Evolutionary conservation across 164 flowering plant genomes (phyloP).

Genomic region (Pachysandra terminalis): DNA sequence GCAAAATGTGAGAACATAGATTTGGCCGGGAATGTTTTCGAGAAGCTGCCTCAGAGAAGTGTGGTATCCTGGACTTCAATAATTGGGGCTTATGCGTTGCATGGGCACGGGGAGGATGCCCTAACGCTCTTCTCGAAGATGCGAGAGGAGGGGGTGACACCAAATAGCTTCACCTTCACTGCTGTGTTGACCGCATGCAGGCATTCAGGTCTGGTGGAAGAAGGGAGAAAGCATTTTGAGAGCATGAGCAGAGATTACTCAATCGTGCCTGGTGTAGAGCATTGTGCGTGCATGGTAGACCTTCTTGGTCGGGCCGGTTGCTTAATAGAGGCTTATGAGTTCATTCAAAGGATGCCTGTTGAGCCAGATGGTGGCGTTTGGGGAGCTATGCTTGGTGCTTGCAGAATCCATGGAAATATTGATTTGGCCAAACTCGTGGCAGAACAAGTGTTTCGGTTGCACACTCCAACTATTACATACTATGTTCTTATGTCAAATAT

Average conservation of each 20-base stretch:
- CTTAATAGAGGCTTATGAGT: conserved; percentile 22
- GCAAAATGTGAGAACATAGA: conserved; percentile 22
- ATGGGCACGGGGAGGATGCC: conserved; percentile 26
- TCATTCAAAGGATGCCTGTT: conserved; percentile 23
- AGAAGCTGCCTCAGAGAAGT: conserved; percentile 20
- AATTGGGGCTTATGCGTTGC: conserved; percentile 30
- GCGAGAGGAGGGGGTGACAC: conserved; percentile 24
- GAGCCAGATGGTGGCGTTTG: conserved; percentile 29
- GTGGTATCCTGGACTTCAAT: conserved; percentile 36
- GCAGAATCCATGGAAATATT: conserved; percentile 24
- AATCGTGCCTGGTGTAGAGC: conserved; percentile 31
- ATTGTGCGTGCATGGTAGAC: conserved; percentile 33
- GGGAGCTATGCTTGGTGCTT: conserved; percentile 33
- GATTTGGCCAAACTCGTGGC: conserved; percentile 32
- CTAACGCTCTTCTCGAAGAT: conserved; percentile 26
- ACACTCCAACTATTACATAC: conserved; percentile 23
- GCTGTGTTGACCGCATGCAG: conserved; percentile 33
- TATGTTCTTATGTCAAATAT: conserved; percentile 32
- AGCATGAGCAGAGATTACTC: conserved; percentile 29
- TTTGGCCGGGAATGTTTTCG: conserved; percentile 26
- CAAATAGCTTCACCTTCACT: conserved; percentile 31
- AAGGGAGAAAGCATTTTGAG: conserved; percentile 24
- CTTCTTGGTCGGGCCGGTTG: conserved; percentile 30
- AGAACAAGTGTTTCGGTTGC: conserved; percentile 17
- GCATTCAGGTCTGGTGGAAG: conserved; percentile 32